phyloP scores from a whole-genome alignment of 1,139 yeast species.

The Sporopachydermia cereana region DNA sequence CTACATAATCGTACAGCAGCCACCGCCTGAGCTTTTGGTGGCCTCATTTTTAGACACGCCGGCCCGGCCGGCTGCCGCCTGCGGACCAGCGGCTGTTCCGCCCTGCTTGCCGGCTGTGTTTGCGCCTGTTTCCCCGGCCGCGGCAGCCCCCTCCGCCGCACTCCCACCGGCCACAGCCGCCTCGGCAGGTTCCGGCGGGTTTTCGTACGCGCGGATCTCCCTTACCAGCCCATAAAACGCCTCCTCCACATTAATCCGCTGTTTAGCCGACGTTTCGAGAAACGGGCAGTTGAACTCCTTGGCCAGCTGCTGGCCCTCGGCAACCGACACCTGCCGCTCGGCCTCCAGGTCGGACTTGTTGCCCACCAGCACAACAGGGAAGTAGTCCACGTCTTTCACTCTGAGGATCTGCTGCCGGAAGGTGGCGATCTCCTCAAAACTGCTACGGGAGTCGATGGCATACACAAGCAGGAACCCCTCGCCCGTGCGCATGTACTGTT shows the following conservation, averaged over 20 bases:
- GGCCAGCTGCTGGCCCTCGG: constrained; percentile 74
- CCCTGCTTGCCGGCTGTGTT: neutral
- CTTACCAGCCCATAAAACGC: constrained; percentile 73
- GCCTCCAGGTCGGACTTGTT: constrained; percentile 54
- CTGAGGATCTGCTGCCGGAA: constrained; percentile 78
- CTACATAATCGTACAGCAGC: constrained; percentile 1
- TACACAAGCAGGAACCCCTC: constrained; percentile 83
- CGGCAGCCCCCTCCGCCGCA: constrained; percentile 10
- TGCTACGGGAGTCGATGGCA: constrained; percentile 68
- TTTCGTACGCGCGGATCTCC: constrained; percentile 38
- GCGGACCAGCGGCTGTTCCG: neutral
- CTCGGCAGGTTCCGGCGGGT: constrained; percentile 17
- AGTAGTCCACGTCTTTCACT: constrained; percentile 50
- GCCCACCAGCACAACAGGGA: constrained; percentile 33
- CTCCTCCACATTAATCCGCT: constrained; percentile 86
- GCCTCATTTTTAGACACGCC: neutral
- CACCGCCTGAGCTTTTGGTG: constrained; percentile 8
- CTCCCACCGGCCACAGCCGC: constrained; percentile 16
- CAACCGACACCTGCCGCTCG: constrained; percentile 73
- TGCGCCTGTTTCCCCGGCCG: constrained; percentile 8
- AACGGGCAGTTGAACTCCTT: constrained; percentile 66
- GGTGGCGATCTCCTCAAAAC: constrained; percentile 66
- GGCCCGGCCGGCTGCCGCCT: constrained; percentile 5
- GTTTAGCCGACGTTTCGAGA: constrained; percentile 89
- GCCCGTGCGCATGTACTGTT: constrained; percentile 83